phyloP scores from a whole-genome alignment of 805 yeast species.

The Saccharomyces jurei region DNA sequence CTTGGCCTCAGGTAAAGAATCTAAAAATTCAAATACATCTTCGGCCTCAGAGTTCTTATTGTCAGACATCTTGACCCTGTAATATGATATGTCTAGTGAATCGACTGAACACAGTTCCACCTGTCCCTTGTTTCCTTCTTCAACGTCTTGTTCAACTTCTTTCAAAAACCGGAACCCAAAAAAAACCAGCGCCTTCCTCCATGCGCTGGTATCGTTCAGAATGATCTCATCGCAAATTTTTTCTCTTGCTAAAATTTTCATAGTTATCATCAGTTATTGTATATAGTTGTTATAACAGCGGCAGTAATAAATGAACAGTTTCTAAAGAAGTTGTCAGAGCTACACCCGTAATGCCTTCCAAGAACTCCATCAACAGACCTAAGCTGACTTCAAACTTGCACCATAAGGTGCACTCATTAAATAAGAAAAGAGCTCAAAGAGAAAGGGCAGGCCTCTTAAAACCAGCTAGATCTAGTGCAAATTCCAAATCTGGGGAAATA shows the following conservation, averaged over 20 bases:
- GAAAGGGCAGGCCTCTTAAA: constrained; percentile 34
- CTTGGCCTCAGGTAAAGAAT: constrained; percentile 63
- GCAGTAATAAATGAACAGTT: not conserved
- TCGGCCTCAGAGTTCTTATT: constrained; percentile 46
- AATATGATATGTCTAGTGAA: not conserved
- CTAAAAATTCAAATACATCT: constrained; percentile 72
- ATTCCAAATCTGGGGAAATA: constrained; percentile 35
- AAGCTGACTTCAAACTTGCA: constrained; percentile 47
- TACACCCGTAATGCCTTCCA: constrained; percentile 55
- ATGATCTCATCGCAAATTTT: constrained; percentile 1
- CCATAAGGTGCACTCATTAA: constrained; percentile 42
- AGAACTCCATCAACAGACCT: constrained; percentile 75
- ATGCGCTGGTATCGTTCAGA: not conserved
- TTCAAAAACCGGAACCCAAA: not conserved
- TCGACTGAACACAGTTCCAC: not conserved
- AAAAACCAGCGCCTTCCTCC: not conserved
- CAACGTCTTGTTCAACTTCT: not conserved
- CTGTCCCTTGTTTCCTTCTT: not conserved
- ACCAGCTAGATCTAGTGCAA: constrained; percentile 41
- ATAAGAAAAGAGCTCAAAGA: constrained; percentile 49
- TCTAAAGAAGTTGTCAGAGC: not conserved
- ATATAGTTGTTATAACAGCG: not conserved
- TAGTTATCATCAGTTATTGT: not conserved
- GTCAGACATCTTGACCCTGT: constrained; percentile 10
- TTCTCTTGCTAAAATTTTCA: not conserved